Evolutionary conservation across 129 eudicot genomes (phyloP), one percentile per base, ranked within the genome.

Genomic region (Ambrosia artemisiifolia): DNA sequence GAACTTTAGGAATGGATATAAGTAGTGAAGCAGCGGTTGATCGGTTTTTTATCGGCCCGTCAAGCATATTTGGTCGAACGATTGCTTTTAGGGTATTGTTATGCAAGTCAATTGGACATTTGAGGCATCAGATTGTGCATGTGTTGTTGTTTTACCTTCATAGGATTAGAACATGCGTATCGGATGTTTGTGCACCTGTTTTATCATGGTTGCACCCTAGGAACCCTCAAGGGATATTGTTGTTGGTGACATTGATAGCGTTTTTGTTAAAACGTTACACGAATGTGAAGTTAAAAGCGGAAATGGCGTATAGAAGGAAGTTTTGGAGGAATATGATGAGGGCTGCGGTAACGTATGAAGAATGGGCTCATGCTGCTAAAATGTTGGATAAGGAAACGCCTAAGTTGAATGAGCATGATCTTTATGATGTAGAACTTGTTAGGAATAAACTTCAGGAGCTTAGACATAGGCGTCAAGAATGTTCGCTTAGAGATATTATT

Each of bases 291-390:
- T 47, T 57, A 54, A 85, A 79, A 74, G 99, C 96, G 0, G 97
- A 90, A 74, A 84, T 94, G 96, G 99, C 97, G 3, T 94, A 90
- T 67, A 76, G 87, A 62, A 84, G 96, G 62, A 94, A 90, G 24
- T 94, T 90, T 79, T 94, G 99, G 99, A 79, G 97, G 75, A 94
- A 94, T 69, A 90, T 86, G 96, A 94, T 90, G 97, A 84, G 89
- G 66, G 65, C 85, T 11, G 99, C 99, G 2, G 71, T 90, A 48
- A 94, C 91, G 13, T 94, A 94, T 72, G 99, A 94, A 74, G 97
- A 94, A 75, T 94, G 97, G 97, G 92, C 99, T 62, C 99, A 94
- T 70, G 95, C 99, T n/a, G 96, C 99, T 51, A 90, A 84, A 73
- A 94, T 94, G 99, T 75, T 94, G 18, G 99, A 90, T 44, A 94